Conservation (phyloP, 164 flowering plant species). For the Cinnamomum micranthum region DNA sequence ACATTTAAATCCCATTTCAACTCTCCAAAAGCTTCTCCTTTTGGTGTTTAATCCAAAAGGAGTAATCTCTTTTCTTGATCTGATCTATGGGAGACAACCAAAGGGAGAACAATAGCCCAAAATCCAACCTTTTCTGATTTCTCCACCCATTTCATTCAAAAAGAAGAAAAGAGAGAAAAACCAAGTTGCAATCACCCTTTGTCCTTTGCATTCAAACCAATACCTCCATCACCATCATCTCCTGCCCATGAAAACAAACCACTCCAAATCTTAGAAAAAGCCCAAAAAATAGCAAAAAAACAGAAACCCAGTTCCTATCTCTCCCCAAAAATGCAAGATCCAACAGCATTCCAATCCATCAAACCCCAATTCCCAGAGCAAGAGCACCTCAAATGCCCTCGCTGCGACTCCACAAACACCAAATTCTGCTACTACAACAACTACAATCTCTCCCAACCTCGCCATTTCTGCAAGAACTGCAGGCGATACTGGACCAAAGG, state of each 20-base stretch:
- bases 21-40: background rate
- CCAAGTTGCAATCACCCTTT: background rate
- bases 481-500: slow-evolving; percentile 38
- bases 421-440: slow-evolving; percentile 53
- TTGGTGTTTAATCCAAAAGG: background rate
- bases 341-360: slow-evolving; percentile 34
- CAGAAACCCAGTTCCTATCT: background rate
- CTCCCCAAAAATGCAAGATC: slow-evolving; percentile 50
- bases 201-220: background rate
- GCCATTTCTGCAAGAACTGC: slow-evolving; percentile 37
- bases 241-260: background rate
- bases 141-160: background rate
- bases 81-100: background rate
- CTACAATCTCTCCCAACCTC: slow-evolving; percentile 39
- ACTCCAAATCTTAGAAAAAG: background rate
- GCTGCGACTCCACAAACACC: slow-evolving; percentile 78
- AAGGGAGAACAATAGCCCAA: too few species aligned
- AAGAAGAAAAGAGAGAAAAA: background rate
- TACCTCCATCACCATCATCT: background rate
- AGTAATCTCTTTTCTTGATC: background rate
- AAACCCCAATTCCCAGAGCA: slow-evolving; percentile 51
- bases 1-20: background rate
- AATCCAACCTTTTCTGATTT: background rate
- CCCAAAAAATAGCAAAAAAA: too few species aligned
- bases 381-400: slow-evolving; percentile 75